Evolutionary conservation across 2,329 filamentous ascomycete genomes (phyloP).

Genomic region (Malbranchea cinnamomea): DNA sequence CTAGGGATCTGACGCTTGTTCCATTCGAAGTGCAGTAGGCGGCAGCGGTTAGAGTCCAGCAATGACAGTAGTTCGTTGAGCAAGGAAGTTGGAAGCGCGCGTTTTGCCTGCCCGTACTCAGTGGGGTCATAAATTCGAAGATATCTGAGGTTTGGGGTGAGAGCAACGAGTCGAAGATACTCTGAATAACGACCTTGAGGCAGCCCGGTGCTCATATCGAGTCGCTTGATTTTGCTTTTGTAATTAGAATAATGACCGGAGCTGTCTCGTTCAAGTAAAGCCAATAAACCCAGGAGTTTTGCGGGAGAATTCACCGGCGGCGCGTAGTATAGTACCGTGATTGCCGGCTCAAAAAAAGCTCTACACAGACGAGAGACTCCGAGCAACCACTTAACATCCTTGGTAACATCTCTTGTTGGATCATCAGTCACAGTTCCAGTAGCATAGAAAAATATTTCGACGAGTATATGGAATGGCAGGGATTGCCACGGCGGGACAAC

Average conservation of each 20-base stretch:
- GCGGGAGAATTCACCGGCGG: constrained; percentile 46
- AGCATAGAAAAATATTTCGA: constrained; percentile 55
- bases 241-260: constrained; percentile 46
- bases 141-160: constrained; percentile 51
- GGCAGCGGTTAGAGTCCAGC: constrained; percentile 36
- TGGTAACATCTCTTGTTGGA: constrained; percentile 34
- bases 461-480: constrained; percentile 54
- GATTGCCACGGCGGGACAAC: constrained; percentile 42
- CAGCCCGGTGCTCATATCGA: constrained; percentile 47
- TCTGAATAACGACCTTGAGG: constrained; percentile 39
- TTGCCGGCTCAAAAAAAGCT: constrained; percentile 54
- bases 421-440: constrained; percentile 25
- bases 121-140: constrained; percentile 54
- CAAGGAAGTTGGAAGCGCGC: constrained; percentile 3
- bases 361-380: constrained; percentile 47
- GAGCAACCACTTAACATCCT: constrained; percentile 43
- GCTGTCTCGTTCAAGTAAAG: constrained; percentile 41
- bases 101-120: constrained; percentile 3
- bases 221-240: constrained; percentile 51
- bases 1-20: constrained; percentile 33
- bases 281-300: constrained; percentile 34
- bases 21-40: constrained; percentile 41
- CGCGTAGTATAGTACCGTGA: constrained; percentile 55
- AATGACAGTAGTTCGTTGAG: constrained; percentile 41
- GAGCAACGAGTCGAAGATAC: constrained; percentile 43